Evolutionary conservation across 768 basidiomycete species (phyloP).

Genomic region (Gymnopilus junonius): DNA sequence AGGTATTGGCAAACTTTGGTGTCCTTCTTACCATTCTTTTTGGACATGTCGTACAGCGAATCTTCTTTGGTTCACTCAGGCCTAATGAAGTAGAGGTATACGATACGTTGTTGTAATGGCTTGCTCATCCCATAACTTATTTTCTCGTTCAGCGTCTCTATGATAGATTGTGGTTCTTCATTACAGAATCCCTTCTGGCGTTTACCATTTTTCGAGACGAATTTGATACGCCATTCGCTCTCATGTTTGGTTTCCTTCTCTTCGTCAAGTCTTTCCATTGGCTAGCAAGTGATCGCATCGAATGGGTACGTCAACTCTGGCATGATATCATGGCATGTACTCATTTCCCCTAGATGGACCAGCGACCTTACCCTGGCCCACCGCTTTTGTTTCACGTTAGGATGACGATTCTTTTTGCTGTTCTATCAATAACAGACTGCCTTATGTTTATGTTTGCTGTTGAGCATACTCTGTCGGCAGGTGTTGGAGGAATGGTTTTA

Average conservation of each 20-base stretch:
- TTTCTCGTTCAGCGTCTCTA: slow-evolving; percentile 76
- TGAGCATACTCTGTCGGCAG: slow-evolving; percentile 77
- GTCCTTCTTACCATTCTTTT: slow-evolving; percentile 76
- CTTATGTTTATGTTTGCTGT: slow-evolving; percentile 80
- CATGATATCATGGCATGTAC: slow-evolving; percentile 1
- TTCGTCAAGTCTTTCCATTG: slow-evolving; percentile 99
- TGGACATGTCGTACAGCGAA: slow-evolving; percentile 77
- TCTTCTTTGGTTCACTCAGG: slow-evolving; percentile 92
- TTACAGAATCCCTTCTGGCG: slow-evolving; percentile 94
- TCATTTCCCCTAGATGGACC: slow-evolving; percentile 83
- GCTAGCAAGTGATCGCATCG: slow-evolving; percentile 93
- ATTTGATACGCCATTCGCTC: slow-evolving; percentile 88
- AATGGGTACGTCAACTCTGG: slow-evolving; percentile 69
- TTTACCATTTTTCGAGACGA: slow-evolving; percentile 98
- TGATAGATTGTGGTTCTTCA: slow-evolving; percentile 96
- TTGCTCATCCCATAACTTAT: slow-evolving; percentile 2
- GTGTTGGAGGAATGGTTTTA: slow-evolving; percentile 90
- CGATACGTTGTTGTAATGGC: not conserved
- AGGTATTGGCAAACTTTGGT: slow-evolving; percentile 93
- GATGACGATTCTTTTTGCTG: slow-evolving; percentile 70
- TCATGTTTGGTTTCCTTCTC: slow-evolving; percentile 94
- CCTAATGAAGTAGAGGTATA: slow-evolving; percentile 89
- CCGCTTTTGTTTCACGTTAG: slow-evolving; percentile 84
- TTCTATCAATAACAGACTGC: slow-evolving; percentile 78
- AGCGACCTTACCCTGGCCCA: slow-evolving; percentile 87